phyloP scores from a whole-genome alignment of 257 asterid species.

The Paraleonurus japonicus region DNA sequence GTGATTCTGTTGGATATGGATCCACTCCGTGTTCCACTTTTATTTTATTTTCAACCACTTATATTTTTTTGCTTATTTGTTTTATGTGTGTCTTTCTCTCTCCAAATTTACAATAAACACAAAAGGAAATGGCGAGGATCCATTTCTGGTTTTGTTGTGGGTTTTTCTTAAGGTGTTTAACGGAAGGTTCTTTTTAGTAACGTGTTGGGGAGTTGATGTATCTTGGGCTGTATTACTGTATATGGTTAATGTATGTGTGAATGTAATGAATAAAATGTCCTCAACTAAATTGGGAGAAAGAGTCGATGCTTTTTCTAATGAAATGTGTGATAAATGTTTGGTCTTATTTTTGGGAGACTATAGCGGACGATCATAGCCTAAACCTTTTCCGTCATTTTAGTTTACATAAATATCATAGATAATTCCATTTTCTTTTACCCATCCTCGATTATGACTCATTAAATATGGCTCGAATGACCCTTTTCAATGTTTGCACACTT shows the following conservation, averaged over 20 bases:
- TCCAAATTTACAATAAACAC: too few relatives aligned
- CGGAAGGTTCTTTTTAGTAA: not conserved
- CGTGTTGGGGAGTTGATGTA: not conserved
- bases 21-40: not conserved
- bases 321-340: not conserved
- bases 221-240: not conserved
- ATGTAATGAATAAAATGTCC: not conserved
- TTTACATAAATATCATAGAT: not conserved
- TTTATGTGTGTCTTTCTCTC: too few relatives aligned
- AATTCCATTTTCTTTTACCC: not conserved
- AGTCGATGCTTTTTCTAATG: not conserved
- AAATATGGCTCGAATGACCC: not conserved
- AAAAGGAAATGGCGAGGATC: too few relatives aligned
- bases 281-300: not conserved
- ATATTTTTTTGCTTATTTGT: too few relatives aligned
- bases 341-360: not conserved
- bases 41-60: too few relatives aligned
- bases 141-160: not conserved
- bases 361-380: not conserved
- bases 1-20: not conserved
- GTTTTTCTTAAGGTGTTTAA: not conserved
- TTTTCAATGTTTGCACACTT: not conserved
- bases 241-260: not conserved
- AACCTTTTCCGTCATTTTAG: not conserved
- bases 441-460: conserved; percentile 9